Evolutionary conservation across 495 filamentous ascomycete genomes (phyloP).

Genomic region (Astrocystis sublimbata): DNA sequence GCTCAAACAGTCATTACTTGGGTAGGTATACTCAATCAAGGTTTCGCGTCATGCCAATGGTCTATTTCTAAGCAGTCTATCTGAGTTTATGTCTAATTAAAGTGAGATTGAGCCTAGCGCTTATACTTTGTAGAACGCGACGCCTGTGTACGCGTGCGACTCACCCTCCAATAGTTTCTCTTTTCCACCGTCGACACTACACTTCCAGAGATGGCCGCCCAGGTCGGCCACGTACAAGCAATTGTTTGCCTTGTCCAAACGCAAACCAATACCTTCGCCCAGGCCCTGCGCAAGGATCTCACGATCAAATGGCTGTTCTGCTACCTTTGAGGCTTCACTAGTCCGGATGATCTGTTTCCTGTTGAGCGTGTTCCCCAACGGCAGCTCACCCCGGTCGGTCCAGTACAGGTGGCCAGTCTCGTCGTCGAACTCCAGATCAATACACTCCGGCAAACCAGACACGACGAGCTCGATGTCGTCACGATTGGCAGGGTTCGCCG

Average conservation of each 20-base stretch:
- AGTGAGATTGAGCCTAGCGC: too few species aligned
- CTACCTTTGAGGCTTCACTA: neutral
- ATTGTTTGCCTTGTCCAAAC: neutral
- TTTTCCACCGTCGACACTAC: neutral
- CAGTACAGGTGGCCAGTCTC: conserved; percentile 47
- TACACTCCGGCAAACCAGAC: conserved; percentile 51
- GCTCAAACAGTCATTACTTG: too few species aligned
- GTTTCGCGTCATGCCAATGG: too few species aligned
- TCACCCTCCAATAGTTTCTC: neutral
- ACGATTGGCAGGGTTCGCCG: conserved; percentile 12
- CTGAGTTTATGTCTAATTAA: too few species aligned
- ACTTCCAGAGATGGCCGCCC: neutral
- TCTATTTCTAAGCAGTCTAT: too few species aligned
- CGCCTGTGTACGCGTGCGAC: neutral
- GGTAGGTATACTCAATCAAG: too few species aligned
- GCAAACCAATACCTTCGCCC: neutral
- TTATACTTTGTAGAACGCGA: neutral
- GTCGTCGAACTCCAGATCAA: conserved; percentile 55
- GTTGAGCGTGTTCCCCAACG: conserved; percentile 51
- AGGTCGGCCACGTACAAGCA: neutral
- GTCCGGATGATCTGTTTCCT: conserved; percentile 6
- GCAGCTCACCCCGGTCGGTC: conserved; percentile 58
- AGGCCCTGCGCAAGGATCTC: neutral
- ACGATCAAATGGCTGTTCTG: neutral
- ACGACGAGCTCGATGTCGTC: conserved; percentile 47